Evolutionary conservation across 2,329 filamentous ascomycete species (phyloP).

Genomic region (Biscogniauxia mediterranea): DNA sequence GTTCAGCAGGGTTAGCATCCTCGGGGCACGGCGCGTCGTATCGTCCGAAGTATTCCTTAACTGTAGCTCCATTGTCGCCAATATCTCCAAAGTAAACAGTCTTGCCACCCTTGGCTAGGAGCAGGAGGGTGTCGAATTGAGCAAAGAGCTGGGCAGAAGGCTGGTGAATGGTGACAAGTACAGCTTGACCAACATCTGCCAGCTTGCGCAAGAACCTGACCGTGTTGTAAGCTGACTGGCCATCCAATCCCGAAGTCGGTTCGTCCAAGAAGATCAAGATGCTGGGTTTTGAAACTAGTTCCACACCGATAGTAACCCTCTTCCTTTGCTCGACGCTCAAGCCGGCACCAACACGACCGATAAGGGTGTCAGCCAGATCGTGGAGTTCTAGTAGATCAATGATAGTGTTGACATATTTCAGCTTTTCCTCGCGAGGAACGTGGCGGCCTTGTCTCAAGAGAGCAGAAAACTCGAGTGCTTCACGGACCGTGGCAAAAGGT

Average conservation of each 20-base stretch:
- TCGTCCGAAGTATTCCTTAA: conserved; percentile 52
- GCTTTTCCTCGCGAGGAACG: conserved; percentile 59
- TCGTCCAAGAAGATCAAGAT: conserved; percentile 66
- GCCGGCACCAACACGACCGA: conserved; percentile 58
- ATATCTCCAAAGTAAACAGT: conserved; percentile 55
- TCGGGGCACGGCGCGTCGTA: conserved; percentile 49
- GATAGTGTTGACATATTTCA: conserved; percentile 66
- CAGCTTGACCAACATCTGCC: conserved; percentile 57
- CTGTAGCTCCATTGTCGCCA: conserved; percentile 45
- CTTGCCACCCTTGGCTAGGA: conserved; percentile 52
- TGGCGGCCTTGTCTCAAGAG: conserved; percentile 60
- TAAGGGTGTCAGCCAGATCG: conserved; percentile 63
- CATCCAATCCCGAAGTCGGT: conserved; percentile 57
- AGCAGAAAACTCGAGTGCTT: conserved; percentile 65
- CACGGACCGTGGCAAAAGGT: conserved; percentile 63
- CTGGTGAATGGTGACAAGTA: conserved; percentile 61
- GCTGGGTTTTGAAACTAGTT: conserved; percentile 56
- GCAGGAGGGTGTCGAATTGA: conserved; percentile 54
- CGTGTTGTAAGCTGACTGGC: conserved; percentile 59
- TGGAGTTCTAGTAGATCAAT: conserved; percentile 68
- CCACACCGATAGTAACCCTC: conserved; percentile 54
- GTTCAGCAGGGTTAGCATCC: conserved; percentile 53
- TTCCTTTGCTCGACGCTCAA: conserved; percentile 60
- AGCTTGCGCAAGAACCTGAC: conserved; percentile 60
- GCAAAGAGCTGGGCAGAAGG: conserved; percentile 56